Evolutionary conservation across 1,284 basidiomycete species (phyloP).

Genomic region (Irpex rosettiformis): DNA sequence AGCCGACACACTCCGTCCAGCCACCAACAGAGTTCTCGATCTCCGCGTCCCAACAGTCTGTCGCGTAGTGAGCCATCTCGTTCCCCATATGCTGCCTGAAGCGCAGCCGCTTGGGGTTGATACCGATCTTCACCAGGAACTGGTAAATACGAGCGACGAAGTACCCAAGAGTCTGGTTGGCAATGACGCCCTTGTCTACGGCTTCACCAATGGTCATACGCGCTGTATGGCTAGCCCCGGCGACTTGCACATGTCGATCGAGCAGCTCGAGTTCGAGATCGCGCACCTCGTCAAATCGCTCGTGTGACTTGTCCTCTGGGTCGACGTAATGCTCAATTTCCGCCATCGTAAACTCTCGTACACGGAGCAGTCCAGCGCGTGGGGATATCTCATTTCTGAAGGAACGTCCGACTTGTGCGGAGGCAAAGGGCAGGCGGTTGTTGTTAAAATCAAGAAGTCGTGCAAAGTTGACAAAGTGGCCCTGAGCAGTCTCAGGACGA

Average conservation of each 20-base stretch:
- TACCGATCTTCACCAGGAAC: slow-evolving; percentile 92
- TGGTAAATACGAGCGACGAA: slow-evolving; percentile 92
- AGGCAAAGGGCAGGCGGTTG: slow-evolving; percentile 93
- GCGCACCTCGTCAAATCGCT: slow-evolving; percentile 80
- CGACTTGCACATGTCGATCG: slow-evolving; percentile 79
- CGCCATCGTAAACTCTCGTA: slow-evolving; percentile 99
- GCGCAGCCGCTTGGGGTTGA: slow-evolving; percentile 83
- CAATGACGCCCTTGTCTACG: slow-evolving; percentile 82
- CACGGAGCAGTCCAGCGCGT: slow-evolving; percentile 91
- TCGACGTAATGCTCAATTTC: slow-evolving; percentile 99
- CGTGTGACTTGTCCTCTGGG: slow-evolving; percentile 89
- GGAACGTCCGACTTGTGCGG: slow-evolving; percentile 93
- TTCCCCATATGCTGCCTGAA: slow-evolving; percentile 97
- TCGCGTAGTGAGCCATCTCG: slow-evolving; percentile 99
- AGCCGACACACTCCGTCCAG: slow-evolving; percentile 99
- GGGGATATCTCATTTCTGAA: slow-evolving; percentile 99
- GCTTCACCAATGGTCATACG: slow-evolving; percentile 86
- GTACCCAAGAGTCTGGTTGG: slow-evolving; percentile 97
- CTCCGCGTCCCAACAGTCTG: slow-evolving; percentile 99
- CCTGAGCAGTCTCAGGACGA: slow-evolving; percentile 97
- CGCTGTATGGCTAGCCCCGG: slow-evolving; percentile 68
- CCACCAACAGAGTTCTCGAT: slow-evolving; percentile 87
- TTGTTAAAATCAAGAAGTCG: slow-evolving; percentile 98
- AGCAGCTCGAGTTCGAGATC: slow-evolving; percentile 78
- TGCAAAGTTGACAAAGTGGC: slow-evolving; percentile 99